phyloP scores from a whole-genome alignment of 495 filamentous ascomycete genomes.

The Penicillium lividum region DNA sequence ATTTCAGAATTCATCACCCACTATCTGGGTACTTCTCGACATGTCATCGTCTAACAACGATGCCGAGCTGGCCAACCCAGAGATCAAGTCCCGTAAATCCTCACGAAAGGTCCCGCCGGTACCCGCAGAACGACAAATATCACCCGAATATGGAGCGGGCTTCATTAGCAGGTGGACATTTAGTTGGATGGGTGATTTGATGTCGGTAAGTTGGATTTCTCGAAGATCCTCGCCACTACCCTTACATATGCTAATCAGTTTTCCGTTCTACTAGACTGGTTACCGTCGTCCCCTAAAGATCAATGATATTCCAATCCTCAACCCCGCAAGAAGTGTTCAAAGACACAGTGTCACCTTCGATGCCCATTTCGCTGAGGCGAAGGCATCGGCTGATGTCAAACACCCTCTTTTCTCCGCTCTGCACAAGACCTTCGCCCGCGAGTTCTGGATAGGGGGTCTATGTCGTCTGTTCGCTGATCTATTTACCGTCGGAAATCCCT shows the following conservation, averaged over 20 bases:
- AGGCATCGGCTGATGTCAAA: background rate
- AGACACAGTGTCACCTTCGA: background rate
- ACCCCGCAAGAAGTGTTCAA: conserved; percentile 1
- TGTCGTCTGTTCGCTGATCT: background rate
- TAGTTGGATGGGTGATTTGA: background rate
- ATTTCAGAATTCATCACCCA: background rate
- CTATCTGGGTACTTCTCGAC: background rate
- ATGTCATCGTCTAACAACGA: background rate
- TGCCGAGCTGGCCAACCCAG: background rate
- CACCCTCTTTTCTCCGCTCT: background rate
- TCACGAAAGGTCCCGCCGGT: background rate
- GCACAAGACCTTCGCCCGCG: conserved; percentile 2
- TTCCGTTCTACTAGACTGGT: background rate
- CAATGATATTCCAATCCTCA: conserved; percentile 1
- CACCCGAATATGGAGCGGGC: background rate
- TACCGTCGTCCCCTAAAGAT: background rate
- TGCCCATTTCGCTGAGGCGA: background rate
- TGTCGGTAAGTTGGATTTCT: background rate
- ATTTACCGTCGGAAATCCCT: background rate
- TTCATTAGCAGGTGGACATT: background rate
- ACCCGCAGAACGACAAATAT: background rate
- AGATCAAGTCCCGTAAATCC: background rate
- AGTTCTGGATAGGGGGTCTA: background rate
- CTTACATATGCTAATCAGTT: background rate
- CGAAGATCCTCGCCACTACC: background rate